phyloP scores from a whole-genome alignment of 176 grass and related monocot species.

The Rhynchospora pubera region DNA sequence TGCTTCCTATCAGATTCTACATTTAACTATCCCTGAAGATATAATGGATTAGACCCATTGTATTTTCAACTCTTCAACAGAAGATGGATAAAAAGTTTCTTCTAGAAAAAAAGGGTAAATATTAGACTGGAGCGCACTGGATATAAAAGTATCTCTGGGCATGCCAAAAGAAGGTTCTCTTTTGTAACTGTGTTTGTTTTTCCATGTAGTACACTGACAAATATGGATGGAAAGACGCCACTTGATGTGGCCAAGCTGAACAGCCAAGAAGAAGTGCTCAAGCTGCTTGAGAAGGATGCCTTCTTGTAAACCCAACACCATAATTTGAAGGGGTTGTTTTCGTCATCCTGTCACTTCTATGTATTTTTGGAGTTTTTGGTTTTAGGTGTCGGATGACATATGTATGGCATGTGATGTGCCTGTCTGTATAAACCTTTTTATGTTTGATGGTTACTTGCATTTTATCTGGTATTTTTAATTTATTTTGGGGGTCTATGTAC shows the following conservation, averaged over 20 bases:
- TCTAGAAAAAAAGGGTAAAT: no score
- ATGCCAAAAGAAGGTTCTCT: background rate
- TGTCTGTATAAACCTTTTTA: slow-evolving; percentile 22
- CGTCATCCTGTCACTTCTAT: background rate
- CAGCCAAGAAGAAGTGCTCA: slow-evolving; percentile 69
- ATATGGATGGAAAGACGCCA: slow-evolving; percentile 79
- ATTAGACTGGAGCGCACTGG: background rate
- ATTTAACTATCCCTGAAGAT: background rate
- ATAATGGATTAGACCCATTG: background rate
- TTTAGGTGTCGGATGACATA: background rate
- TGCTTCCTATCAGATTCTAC: background rate
- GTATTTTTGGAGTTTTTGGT: background rate
- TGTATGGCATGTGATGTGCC: slow-evolving; percentile 6
- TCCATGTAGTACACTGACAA: slow-evolving; percentile 52
- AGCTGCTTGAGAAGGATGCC: slow-evolving; percentile 81
- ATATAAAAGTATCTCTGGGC: background rate
- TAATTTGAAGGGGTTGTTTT: background rate
- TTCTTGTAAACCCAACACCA: slow-evolving; percentile 44
- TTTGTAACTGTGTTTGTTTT: background rate
- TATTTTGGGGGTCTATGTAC: background rate
- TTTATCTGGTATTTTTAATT: background rate
- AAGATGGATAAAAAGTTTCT: background rate
- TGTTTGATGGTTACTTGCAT: slow-evolving; percentile 10
- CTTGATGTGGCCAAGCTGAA: slow-evolving; percentile 81
- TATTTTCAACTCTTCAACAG: background rate